Base-by-base conservation (phyloP, 768 basidiomycete genomes). In the Lentinula boryana region DNA sequence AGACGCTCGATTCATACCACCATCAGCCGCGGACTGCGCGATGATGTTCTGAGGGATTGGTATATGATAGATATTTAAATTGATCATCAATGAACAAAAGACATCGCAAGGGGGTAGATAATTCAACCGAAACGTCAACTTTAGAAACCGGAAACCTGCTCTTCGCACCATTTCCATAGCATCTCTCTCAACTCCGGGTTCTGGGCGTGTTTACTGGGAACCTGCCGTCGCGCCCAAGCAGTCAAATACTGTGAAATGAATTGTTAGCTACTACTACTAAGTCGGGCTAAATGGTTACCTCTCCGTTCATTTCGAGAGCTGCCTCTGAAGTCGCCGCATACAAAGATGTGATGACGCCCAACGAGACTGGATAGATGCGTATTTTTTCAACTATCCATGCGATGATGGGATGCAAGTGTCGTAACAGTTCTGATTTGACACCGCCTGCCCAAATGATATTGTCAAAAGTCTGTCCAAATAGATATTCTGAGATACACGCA, bases 141-240 rank as follows among this genome's bases (percentile, higher is more conserved):
- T 63, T 31, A 63, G 50, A 61, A 63, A 33, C 48, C 41, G 31
- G 57, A 58, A 33, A 63, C 57, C 64, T 70, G 68, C 46, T 68
- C 66, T 51, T 70, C 68, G 38, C 71, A 64, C 64, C 68, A 68
- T 23, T 63, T 62, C 71, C 71, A 72, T 16, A 72, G 50, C 33
- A 44, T 66, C 46, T 58, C 58, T 5, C 65, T 69, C 33, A 65
- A 23, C 58, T 65, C 69, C 7, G 49, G 60, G 33, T 71, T 65
- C 16, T 61, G 62, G 5, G 66, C 63, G 33, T 63, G 62, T 44
- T 63, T 61, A 51, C 61, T 63, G 10, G 65, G 63, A 35, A 63
- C 59, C 10, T 67, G 68, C 3, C 65, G 56, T 7, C 69, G 67
- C 8, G 67, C 69, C 68, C 68, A 70, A 3, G 67, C 67, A 48